These are phyloP conservation scores for Pisolithus tinctorius DNA, from an alignment of 768 basidiomycete species.

Conservation along the genomic window DNA sequence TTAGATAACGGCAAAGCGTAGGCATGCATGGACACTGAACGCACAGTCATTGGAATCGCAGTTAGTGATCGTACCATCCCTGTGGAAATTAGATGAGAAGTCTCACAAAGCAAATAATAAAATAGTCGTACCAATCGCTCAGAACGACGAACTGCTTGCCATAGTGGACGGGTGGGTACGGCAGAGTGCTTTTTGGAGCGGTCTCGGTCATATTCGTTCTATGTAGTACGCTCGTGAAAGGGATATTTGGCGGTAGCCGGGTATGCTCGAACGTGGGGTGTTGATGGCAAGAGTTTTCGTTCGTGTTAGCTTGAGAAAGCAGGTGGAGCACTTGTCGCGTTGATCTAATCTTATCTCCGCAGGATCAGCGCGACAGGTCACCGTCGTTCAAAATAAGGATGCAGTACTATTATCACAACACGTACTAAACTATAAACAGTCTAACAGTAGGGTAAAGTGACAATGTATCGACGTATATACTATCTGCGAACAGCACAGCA, in stretches of 20 bases:
- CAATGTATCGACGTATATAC: neutral
- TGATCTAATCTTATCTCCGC: neutral
- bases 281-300: neutral
- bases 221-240: too few species aligned
- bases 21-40: conserved; percentile 13
- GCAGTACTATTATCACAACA: conserved; percentile 4
- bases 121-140: conserved; percentile 74
- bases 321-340: neutral
- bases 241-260: too few species aligned
- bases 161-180: conserved; percentile 76
- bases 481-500: neutral
- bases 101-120: neutral
- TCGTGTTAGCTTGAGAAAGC: neutral
- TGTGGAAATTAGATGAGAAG: conserved; percentile 20
- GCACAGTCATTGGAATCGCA: conserved; percentile 90
- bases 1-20: neutral
- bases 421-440: neutral
- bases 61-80: conserved; percentile 93
- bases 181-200: conserved; percentile 50
- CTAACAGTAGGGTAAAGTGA: neutral
- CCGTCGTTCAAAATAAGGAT: neutral
- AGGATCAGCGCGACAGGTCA: neutral
- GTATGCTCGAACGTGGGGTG: too few species aligned
- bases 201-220: neutral
- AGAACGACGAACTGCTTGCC: conserved; percentile 63